These are phyloP conservation scores for Alternaria dauci DNA, from an alignment of 2,329 filamentous ascomycete species.

Conservation along the genomic window DNA sequence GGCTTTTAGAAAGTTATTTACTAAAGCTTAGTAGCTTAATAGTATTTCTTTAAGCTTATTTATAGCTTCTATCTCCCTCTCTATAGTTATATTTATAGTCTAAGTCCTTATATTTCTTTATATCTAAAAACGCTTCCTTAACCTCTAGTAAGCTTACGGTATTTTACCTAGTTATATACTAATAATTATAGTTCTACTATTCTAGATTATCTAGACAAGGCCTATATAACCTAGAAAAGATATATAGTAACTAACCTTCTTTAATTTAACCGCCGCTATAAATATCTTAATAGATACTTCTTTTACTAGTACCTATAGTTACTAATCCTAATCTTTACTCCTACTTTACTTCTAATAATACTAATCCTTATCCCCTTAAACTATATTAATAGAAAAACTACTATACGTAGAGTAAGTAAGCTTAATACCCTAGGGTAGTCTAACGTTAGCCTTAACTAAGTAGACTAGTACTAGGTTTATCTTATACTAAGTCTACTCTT, in stretches of 20 bases:
- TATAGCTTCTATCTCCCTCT: slow-evolving; percentile 15
- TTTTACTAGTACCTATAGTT: slow-evolving; percentile 19
- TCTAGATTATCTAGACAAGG: background rate
- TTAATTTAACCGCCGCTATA: background rate
- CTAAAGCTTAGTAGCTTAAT: slow-evolving; percentile 16
- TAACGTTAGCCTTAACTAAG: slow-evolving; percentile 21
- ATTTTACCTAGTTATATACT: slow-evolving; percentile 1
- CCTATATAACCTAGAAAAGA: background rate
- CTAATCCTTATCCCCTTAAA: slow-evolving; percentile 22
- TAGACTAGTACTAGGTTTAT: slow-evolving; percentile 24
- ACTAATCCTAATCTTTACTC: slow-evolving; percentile 20
- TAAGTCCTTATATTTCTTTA: background rate
- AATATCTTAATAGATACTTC: slow-evolving; percentile 25
- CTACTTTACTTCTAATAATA: slow-evolving; percentile 17
- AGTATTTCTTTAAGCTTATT: slow-evolving; percentile 16
- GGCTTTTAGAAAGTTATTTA: slow-evolving; percentile 15
- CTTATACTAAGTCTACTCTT: slow-evolving; percentile 16
- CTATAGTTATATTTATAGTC: slow-evolving; percentile 10
- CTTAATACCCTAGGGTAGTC: slow-evolving; percentile 25
- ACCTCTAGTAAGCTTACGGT: slow-evolving; percentile 12
- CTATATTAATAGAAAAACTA: slow-evolving; percentile 18
- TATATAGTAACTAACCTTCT: slow-evolving; percentile 22
- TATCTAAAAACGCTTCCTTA: background rate
- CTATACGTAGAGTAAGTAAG: slow-evolving; percentile 16
- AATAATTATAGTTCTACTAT: slow-evolving; percentile 1